A percentile compares a stretch with the other conserved stretches of the same genome.
Conservation (phyloP, 163 green algal species). For the Chlorella variabilis region DNA sequence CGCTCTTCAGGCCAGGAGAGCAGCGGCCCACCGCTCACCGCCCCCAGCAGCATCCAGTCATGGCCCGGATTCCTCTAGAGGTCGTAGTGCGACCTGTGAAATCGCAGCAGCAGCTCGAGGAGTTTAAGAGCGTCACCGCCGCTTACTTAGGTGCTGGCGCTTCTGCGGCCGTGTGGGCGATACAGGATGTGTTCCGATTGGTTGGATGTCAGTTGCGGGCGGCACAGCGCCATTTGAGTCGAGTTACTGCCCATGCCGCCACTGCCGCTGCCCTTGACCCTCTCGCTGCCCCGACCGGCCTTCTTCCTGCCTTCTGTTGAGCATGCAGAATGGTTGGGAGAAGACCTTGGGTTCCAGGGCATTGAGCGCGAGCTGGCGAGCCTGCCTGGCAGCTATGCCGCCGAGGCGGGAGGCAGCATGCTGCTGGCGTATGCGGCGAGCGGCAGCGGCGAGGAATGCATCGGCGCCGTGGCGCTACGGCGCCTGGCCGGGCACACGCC, state of each 20-base stretch:
- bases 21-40: neutral
- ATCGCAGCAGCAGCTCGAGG: conserved; percentile 27
- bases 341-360: conserved; percentile 47
- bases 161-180: neutral
- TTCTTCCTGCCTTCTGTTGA: neutral
- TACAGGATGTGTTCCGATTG: too few species aligned
- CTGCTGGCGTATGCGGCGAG: conserved; percentile 29
- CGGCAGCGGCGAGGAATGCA: neutral
- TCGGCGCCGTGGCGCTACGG: conserved; percentile 44
- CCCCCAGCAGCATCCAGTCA: neutral
- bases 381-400: conserved; percentile 42
- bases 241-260: too few species aligned
- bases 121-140: conserved; percentile 22
- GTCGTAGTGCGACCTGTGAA: neutral
- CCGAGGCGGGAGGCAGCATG: conserved; percentile 30
- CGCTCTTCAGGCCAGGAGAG: too few species aligned
- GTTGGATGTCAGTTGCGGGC: too few species aligned
- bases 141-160: conserved; percentile 1
- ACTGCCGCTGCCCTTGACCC: too few species aligned
- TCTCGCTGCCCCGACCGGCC: too few species aligned
- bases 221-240: too few species aligned
- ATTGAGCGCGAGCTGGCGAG: conserved; percentile 38
- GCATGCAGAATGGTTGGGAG: conserved; percentile 45
- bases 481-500: conserved; percentile 23
- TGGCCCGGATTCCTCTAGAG: neutral